Base-by-base conservation (phyloP, 2,329 filamentous ascomycete species). In the Ophiostoma himal-ulmi region DNA sequence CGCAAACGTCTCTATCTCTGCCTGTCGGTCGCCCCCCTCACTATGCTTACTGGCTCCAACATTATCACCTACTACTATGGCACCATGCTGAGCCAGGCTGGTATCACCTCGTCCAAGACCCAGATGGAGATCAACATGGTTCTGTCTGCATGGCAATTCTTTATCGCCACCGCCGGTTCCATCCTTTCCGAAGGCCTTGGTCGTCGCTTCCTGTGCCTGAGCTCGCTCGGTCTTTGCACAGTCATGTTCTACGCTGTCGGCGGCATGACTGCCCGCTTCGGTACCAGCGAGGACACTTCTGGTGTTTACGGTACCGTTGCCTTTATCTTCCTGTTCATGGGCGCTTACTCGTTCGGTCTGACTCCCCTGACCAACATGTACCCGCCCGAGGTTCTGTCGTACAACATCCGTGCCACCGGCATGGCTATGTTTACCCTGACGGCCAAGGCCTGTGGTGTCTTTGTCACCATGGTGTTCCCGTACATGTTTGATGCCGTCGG, bases 211-310 rank as follows among this genome's bases (percentile, higher is more conserved):
- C 72, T 74, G 41, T 72, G 73, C 57, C 76, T 87, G 68, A 82
- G 82, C 71, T 84, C 67, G 17, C 62, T 74, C 57, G n/a, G 72
- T 6, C 71, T 73, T 17, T 75, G 74, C 54, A 71, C 68, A 5
- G 2, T 64, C 57, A 64, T 72, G 39, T 77, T 85, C 22, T 72
- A 72, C 41, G 26, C 48, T 30, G 67, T 72, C 52, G 71, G 70
- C 22, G 82, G 80, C 70, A 82, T 86, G 77, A 84, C 83, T 10
- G 78, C 83, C 17, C 81, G 73, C 73, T 11, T 71, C 71, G 71
- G 73, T 72, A 68, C 26, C 37, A 30, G 74, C 72, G 57, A 30
- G 36, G 3, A 71, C 70, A 6, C 72, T 71, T 57, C 74, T 71
- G 69, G 72, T 70, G 41, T 70, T 52, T 71, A 75, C 72, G 70